Conservation (phyloP, 495 filamentous ascomycete genomes). For the Hyaloscypha bicolor region DNA sequence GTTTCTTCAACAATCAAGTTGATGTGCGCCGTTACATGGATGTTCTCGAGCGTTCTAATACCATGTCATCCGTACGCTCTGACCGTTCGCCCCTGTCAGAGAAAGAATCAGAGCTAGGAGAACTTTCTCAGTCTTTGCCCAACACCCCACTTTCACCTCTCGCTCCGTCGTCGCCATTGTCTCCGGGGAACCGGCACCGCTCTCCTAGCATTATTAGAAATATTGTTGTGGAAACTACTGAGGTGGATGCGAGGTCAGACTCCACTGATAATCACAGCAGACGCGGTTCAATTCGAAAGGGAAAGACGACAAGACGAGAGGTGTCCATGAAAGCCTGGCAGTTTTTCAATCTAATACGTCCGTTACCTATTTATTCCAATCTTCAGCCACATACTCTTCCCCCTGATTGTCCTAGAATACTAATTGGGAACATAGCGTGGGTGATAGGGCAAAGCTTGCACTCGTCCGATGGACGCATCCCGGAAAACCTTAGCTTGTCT, state of each 20-base stretch:
- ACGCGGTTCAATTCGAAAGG: slow-evolving; percentile 26
- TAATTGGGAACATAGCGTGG: slow-evolving; percentile 51
- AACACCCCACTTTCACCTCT: slow-evolving; percentile 21
- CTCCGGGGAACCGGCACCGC: slow-evolving; percentile 40
- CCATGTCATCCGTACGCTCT: slow-evolving; percentile 25
- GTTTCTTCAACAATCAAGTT: slow-evolving; percentile 93
- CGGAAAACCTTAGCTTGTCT: background rate
- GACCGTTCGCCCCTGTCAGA: slow-evolving; percentile 11
- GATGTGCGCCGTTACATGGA: slow-evolving; percentile 68
- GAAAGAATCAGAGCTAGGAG: slow-evolving; percentile 27
- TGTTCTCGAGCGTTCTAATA: slow-evolving; percentile 42
- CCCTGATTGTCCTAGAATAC: slow-evolving; percentile 22
- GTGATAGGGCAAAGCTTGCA: slow-evolving; percentile 72
- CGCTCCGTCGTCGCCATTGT: slow-evolving; percentile 21
- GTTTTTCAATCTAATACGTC: slow-evolving; percentile 83
- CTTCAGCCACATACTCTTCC: slow-evolving; percentile 19
- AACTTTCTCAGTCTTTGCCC: slow-evolving; percentile 21
- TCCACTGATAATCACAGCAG: slow-evolving; percentile 16
- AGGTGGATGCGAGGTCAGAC: slow-evolving; percentile 38
- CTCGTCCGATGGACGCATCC: slow-evolving; percentile 62
- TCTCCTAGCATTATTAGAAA: slow-evolving; percentile 66
- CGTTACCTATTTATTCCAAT: slow-evolving; percentile 39
- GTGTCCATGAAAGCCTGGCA: slow-evolving; percentile 98
- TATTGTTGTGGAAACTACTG: slow-evolving; percentile 47
- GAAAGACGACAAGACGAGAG: slow-evolving; percentile 58